Evolutionary conservation across 2,329 filamentous ascomycete genomes (phyloP), one percentile per base, ranked within the genome.

Genomic region (Xylariomycetidae sp.): DNA sequence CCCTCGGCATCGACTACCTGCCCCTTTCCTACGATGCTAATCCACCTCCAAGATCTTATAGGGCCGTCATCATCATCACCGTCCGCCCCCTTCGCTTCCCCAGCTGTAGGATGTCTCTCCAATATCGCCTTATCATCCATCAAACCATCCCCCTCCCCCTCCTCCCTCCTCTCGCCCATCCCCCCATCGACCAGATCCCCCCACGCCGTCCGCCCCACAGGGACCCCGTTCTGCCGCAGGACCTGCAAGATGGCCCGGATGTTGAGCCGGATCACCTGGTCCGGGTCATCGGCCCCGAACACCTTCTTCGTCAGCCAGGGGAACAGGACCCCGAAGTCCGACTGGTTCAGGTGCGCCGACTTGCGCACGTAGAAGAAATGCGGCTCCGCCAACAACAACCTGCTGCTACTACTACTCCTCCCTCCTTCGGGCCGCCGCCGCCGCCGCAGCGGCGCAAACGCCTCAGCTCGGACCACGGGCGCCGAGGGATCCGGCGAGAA

Each of bases 281-380:
- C 76, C 0, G 78, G 77, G 32, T 75, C 65, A 29, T 73, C 69
- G 0, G 72, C 70, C 2, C 67, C 67, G 44, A 80, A 76, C 7
- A 80, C 67, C 45, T 67, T 70, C 48, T 69, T 72, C 7, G 74
- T 78, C 29, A 81, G 49, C 72, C 80, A 84, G 0, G 86, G 86
- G 52, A 94, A 94, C 15, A 94, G 62, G 16, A 92, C 64, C 22
- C 85, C 88, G 48, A 92, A 94, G 52, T 94, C 88, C 14, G 79
- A 85, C 59, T 94, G 88, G 37, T 75, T 86, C 16, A 94, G 71
- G 54, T 94, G 88, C 0, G 87, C 85, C n/a, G 81, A 84, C 27
- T 74, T 67, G 11, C 70, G 56, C 3, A 86, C 80, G 56, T 86
- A 90, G 63, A 85, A 94, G 50, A 90, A 77, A 46, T 81, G 74